Conservation (phyloP, 441 rosid genomes). For the Arabidopsis lyrata region DNA sequence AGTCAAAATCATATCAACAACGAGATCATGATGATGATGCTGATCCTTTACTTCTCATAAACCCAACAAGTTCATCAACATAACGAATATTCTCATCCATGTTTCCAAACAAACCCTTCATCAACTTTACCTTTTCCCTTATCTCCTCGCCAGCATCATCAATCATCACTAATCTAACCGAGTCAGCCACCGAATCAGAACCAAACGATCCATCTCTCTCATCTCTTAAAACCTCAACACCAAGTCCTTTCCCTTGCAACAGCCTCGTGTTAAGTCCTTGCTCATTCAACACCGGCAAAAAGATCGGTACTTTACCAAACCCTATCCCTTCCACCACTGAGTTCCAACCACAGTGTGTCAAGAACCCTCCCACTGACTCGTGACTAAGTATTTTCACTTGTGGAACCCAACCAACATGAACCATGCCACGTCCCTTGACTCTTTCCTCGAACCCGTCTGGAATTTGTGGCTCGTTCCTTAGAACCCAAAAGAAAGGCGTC, state of each 20-base stretch:
- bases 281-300: conserved; percentile 58
- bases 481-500: conserved; percentile 67
- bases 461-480: conserved; percentile 44
- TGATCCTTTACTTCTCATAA: conserved; percentile 18
- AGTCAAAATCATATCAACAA: neutral
- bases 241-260: conserved; percentile 53
- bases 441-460: conserved; percentile 43
- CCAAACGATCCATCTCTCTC: conserved; percentile 63
- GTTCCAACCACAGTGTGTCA: conserved; percentile 85
- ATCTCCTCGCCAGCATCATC: conserved; percentile 46
- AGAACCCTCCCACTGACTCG: conserved; percentile 65
- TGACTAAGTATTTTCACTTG: conserved; percentile 70
- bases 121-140: conserved; percentile 42
- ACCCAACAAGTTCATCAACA: conserved; percentile 38
- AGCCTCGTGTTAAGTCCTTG: conserved; percentile 74
- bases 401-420: conserved; percentile 58
- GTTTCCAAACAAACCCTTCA: conserved; percentile 46
- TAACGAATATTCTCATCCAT: conserved; percentile 38
- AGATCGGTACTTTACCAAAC: conserved; percentile 51
- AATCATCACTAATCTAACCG: conserved; percentile 48
- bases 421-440: conserved; percentile 43
- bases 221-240: conserved; percentile 59
- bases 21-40: neutral
- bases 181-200: conserved; percentile 54
- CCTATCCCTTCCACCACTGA: conserved; percentile 59